Evolutionary conservation across 805 yeast species (phyloP), one percentile per base, ranked within the genome.

Genomic region (Candida michaelii): DNA sequence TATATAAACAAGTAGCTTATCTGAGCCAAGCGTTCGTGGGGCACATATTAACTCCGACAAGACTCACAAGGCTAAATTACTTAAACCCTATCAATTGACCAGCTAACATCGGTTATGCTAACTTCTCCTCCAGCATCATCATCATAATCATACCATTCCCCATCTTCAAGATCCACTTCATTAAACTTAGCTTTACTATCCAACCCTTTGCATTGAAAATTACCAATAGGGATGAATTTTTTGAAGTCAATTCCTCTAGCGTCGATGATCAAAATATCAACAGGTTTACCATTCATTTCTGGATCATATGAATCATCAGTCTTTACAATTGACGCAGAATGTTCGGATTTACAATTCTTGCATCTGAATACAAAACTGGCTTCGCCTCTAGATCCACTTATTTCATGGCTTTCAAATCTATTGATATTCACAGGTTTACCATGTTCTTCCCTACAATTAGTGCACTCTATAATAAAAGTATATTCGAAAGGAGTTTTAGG

Each of bases 101-200:
- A 90, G 33, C 63, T 57, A n/a, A 81, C 70, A 2, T 87, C 90
- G 1, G 85, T 80, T 12, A 93, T 76, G 16, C 90, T 79, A 14
- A 89, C 97, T 62, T 91, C 97, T 32, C 70, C 77, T 10, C 80
- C 77, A 6, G 85, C 82, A 50, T 81, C 78, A 43, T 93, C 98
- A 60, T 93, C 98, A 58, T 90, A 93, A 55, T 93, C 99, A 58
- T 83, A 93, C 90, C 96, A 90, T 58, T 93, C 98, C 40, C 79
- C 81, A 18, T 87, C 96, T 27, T 72, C 76, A 21, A 89, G 66
- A 43, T 85, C 93, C 18, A 89, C 76, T 21, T 85, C 87, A 5
- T 56, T 56, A 55, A 85, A 87, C 40, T 58, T 62, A 8, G 84
- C 70, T 10, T 65, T 61, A 2, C 77, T 59, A 11, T 77, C 81